Evolutionary conservation across 106 monocot species (phyloP), one percentile per base, ranked within the genome.

Genomic region (Alisma plantagoaquatica): DNA sequence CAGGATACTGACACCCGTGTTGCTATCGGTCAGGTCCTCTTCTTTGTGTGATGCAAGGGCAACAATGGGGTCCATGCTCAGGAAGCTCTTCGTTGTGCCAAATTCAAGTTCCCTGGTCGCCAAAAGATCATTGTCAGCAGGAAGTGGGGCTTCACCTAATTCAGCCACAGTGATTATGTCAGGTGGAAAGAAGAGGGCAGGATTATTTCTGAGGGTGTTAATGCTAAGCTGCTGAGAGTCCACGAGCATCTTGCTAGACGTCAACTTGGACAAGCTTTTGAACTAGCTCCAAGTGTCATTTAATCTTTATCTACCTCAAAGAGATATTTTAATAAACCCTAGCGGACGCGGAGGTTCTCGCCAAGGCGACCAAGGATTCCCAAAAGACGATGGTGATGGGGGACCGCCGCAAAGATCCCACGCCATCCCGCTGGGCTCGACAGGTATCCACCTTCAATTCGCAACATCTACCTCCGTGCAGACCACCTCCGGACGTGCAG

Each of bases 1-100:
- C 75, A 43, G 24, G 75, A 70, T 10, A 69, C 65, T 2, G 69
- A 70, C 45, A 70, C 75, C 1, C 58, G 75, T 38, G 70, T 76
- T 2, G 29, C 20, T 46, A 76, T 76, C 16, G 75, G 75, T 21
- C 70, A 70, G 46, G 75, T 76, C 3, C 28, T 70, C 3, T 23
- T 70, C 1, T 76, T 65, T 27, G 70, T 76, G 18, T 57, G 75
- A 20, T 75, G 69, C 69, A 75, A 75, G 58, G 75, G 69, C 12
- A 45, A 20, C 53, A 73, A 73, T 22, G 60, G 73, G 16, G 29
- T 15, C 48, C 51, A 73, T 55, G 65, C 57, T 1, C 75, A 69
- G 58, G 75, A 75, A 32, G 68, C 75, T 24, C 43, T 75, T 14
- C 48, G 75, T 17, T 49, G 75, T 26, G 75, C 75, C 3, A 75